These are phyloP conservation scores for Penicillium sp. DNA, from an alignment of 2,329 filamentous ascomycete species.

Conservation along the genomic window DNA sequence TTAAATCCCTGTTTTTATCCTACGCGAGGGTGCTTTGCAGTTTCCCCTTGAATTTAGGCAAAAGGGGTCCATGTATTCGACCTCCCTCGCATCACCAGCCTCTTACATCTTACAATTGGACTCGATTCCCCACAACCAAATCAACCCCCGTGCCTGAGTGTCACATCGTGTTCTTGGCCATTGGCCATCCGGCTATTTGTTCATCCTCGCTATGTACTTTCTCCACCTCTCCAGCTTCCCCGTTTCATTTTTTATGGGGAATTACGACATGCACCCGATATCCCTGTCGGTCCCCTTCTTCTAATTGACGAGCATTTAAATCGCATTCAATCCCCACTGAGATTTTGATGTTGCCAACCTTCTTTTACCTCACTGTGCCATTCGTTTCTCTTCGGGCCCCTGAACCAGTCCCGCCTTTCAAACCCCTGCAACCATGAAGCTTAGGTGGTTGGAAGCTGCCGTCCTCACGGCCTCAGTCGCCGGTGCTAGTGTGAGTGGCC, in stretches of 20 bases:
- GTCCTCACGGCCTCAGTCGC: slow-evolving; percentile 30
- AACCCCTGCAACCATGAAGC: slow-evolving; percentile 29
- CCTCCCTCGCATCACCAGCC: not conserved
- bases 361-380: not conserved
- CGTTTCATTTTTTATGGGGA: not conserved
- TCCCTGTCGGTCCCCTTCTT: not conserved
- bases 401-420: not conserved
- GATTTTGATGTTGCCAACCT: not conserved
- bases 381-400: slow-evolving; percentile 2
- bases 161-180: not conserved
- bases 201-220: slow-evolving; percentile 8
- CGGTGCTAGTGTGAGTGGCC: slow-evolving; percentile 28
- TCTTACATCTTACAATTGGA: not conserved
- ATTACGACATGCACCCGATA: slow-evolving; percentile 1
- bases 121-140: not conserved
- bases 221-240: slow-evolving; percentile 6
- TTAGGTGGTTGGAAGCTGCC: slow-evolving; percentile 32
- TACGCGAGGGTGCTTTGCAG: not conserved
- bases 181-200: not conserved
- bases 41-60: not conserved
- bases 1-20: not conserved
- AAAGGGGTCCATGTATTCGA: not conserved
- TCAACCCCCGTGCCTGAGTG: not conserved
- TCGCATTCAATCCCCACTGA: not conserved
- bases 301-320: slow-evolving; percentile 1